Conservation (phyloP, 2,329 filamentous ascomycete genomes). For the Ascochyta clinopodiicola region DNA sequence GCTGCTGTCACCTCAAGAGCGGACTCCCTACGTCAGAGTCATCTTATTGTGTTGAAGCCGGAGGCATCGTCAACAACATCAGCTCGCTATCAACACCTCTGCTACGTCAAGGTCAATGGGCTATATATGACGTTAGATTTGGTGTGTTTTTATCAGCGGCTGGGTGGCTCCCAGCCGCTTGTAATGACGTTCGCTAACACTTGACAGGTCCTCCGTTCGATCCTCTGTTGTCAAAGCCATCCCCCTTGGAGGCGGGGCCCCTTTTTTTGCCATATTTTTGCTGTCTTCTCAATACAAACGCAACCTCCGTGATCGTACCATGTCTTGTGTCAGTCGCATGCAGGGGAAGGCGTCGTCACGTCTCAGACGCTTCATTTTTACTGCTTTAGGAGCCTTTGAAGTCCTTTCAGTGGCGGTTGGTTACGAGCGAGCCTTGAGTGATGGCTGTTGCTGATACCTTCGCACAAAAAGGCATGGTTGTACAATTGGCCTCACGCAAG, state of each 20-base stretch:
- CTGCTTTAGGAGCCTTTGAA: too few relatives aligned
- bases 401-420: too few relatives aligned
- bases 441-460: too few relatives aligned
- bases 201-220: not conserved
- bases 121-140: not conserved
- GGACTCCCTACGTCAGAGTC: not conserved
- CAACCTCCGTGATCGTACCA: too few relatives aligned
- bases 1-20: not conserved
- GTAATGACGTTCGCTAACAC: not conserved
- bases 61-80: not conserved
- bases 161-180: not conserved
- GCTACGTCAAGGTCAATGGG: not conserved
- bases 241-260: not conserved
- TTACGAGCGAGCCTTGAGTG: too few relatives aligned
- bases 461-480: too few relatives aligned
- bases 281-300: not conserved
- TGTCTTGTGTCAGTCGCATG: not conserved
- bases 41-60: not conserved
- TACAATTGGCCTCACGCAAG: too few relatives aligned
- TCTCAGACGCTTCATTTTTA: too few relatives aligned
- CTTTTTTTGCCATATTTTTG: conserved; percentile 1
- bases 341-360: not conserved
- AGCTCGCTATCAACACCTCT: too few relatives aligned
- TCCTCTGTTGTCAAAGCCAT: not conserved
- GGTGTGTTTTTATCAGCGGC: not conserved